Base-by-base conservation (phyloP, 371 early-diverging fungal genomes). In the Sanchytrium tribonematis region DNA sequence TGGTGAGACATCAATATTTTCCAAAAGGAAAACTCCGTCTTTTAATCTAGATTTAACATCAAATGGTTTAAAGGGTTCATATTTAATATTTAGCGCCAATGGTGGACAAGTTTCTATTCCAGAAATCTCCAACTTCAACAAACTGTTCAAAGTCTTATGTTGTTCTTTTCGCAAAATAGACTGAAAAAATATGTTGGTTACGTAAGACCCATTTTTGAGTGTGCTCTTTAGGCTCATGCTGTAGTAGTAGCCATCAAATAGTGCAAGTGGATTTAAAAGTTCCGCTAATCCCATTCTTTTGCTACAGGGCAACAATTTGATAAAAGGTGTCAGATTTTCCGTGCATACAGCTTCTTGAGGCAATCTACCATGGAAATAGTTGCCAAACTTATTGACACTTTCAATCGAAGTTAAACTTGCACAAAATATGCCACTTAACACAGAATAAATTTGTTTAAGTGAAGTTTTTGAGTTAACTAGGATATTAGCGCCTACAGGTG, bases 311-410 rank as follows among this genome's bases (percentile, higher is more conserved):
- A 97, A 76, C 68, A 91, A 78, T 74, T 95, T 95, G 71, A 88
- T 81, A 90, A 91, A 95, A 5, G 96, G 95, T 1, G 95, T 94
- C 74, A 97, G 77, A 75, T 97, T 97, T 74, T 95, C 97, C 0
- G 96, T 97, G 74, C 97, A 97, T 0, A 91, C 88, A 72, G 84
- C 86, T 74, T 97, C 97, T 72, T 87, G 27, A 29, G 31, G 29
- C 28, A 30, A 30, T 30, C 22, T 48, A 48, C 48, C 48, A 48
- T 48, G 48, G 48, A 12, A 48, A 48, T 12, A 48, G 12, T 22
- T 22, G 5, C 22, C 22, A 48, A 48, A 48, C 48, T 12, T 12
- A 22, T 22, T 48, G 5, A 48, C 48, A 48, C 12, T 12, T 48
- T 48, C 48, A 48, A 48, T 48, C 12, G 48, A 48, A 22, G 5